Evolutionary conservation across 2,329 filamentous ascomycete genomes (phyloP).

Genomic region (Neocatenulostroma microsporum): DNA sequence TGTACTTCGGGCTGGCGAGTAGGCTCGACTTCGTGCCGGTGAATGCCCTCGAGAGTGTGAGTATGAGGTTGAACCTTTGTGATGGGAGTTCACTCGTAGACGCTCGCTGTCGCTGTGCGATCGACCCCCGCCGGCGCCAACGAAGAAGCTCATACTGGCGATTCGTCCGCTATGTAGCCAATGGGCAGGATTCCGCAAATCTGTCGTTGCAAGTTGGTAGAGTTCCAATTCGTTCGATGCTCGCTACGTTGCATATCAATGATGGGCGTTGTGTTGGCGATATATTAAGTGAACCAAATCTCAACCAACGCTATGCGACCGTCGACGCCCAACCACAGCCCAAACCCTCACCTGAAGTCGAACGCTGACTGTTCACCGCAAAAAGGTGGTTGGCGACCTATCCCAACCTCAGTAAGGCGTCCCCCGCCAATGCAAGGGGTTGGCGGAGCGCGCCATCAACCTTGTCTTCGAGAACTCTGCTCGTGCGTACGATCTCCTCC

Average conservation of each 20-base stretch:
- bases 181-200: too few relatives aligned
- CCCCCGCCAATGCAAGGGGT: constrained; percentile 3
- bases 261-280: too few relatives aligned
- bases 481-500: constrained; percentile 1
- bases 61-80: constrained; percentile 16
- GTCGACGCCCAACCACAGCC: too few relatives aligned
- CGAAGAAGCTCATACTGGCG: constrained; percentile 29
- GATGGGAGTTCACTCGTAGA: constrained; percentile 7
- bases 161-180: too few relatives aligned
- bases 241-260: too few relatives aligned
- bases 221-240: too few relatives aligned
- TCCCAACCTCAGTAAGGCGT: neutral
- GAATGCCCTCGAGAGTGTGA: constrained; percentile 17
- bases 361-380: constrained; percentile 5
- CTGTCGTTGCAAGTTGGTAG: too few relatives aligned
- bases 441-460: constrained; percentile 3
- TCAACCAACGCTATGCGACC: too few relatives aligned
- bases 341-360: too few relatives aligned
- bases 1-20: constrained; percentile 11
- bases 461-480: neutral
- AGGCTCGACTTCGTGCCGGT: too few relatives aligned
- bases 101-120: constrained; percentile 22
- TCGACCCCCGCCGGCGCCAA: constrained; percentile 17
- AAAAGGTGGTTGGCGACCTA: constrained; percentile 4
- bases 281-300: too few relatives aligned